A percentile compares a stretch with the other conserved stretches of the same genome.
Evolutionary conservation across 2,329 filamentous ascomycete species (phyloP).

Genomic region (Hymenoscyphus fraxineus): DNA sequence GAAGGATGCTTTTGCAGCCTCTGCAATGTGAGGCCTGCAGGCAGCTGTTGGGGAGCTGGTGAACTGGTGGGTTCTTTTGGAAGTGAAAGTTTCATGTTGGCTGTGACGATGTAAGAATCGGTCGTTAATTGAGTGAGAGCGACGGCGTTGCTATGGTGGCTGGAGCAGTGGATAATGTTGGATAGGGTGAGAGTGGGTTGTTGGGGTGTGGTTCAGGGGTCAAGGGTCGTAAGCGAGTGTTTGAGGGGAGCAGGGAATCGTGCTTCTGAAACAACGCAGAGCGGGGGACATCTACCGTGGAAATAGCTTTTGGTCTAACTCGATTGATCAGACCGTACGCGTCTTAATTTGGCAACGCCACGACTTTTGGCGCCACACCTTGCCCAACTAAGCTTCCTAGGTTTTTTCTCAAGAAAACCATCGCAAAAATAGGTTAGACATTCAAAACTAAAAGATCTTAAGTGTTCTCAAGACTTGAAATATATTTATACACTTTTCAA

Average conservation of each 20-base stretch:
- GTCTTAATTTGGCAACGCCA: not conserved
- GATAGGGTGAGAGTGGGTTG: conserved; percentile 1
- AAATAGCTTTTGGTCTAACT: not conserved
- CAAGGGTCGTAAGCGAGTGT: conserved; percentile 23
- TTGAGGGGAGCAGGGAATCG: conserved; percentile 19
- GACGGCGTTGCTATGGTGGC: conserved; percentile 3
- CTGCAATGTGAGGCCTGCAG: conserved; percentile 14
- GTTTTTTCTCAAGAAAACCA: not conserved
- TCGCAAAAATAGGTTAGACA: not conserved
- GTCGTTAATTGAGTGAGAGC: conserved; percentile 23
- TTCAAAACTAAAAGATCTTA: not conserved
- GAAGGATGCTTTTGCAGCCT: conserved; percentile 14
- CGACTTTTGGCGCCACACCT: not conserved
- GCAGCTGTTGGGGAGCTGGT: conserved; percentile 9
- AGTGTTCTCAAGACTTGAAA: too few relatives aligned
- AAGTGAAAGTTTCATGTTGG: conserved; percentile 29
- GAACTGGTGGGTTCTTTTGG: not conserved
- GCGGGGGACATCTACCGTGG: not conserved
- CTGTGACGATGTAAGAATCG: conserved; percentile 20
- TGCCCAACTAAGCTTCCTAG: not conserved
- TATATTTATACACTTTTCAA: not conserved
- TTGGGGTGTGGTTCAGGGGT: conserved; percentile 8
- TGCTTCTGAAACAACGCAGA: conserved; percentile 21
- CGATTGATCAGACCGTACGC: not conserved
- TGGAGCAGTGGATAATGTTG: not conserved